A percentile compares a stretch with the other conserved stretches of the same genome.
These are phyloP conservation scores for Chaetomium sp. DNA, from an alignment of 2,329 filamentous ascomycete species.

Conservation along the genomic window DNA sequence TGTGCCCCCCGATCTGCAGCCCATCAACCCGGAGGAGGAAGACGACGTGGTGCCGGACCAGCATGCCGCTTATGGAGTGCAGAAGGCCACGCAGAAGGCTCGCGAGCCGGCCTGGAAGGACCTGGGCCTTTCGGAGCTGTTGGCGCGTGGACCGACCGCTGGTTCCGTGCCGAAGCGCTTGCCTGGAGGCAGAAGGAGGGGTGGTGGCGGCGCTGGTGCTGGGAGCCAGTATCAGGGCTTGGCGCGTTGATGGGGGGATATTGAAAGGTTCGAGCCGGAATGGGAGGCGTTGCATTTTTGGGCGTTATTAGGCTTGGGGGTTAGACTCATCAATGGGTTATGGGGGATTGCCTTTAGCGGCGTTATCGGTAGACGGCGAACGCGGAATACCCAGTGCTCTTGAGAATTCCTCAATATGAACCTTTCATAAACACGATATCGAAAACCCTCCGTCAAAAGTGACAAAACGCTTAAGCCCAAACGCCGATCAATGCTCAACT, in stretches of 20 bases:
- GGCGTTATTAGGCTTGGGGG: no score
- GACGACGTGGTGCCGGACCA: constrained; percentile 85
- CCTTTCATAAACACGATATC: background rate
- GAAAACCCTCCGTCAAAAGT: background rate
- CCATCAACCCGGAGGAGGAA: constrained; percentile 80
- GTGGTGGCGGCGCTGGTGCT: constrained; percentile 5
- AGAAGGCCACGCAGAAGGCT: constrained; percentile 66
- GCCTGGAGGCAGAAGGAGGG: constrained; percentile 14
- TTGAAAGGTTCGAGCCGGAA: background rate
- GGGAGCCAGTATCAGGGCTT: constrained; percentile 26
- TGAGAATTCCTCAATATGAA: background rate
- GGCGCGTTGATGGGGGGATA: constrained; percentile 27
- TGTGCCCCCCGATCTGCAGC: constrained; percentile 72
- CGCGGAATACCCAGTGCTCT: constrained; percentile 4
- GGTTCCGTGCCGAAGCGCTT: constrained; percentile 12
- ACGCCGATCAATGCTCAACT: constrained; percentile 14
- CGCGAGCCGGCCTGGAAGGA: constrained; percentile 74
- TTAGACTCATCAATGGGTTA: background rate
- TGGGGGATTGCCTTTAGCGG: background rate
- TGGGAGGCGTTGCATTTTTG: background rate
- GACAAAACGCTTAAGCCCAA: constrained; percentile 3
- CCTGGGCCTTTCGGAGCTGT: constrained; percentile 63
- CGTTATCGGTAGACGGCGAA: background rate
- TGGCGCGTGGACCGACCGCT: constrained; percentile 52
- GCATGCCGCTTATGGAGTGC: constrained; percentile 81